These are phyloP conservation scores for Macrocystidia cucumis DNA, from an alignment of 1,284 basidiomycete genomes.

Conservation along the genomic window DNA sequence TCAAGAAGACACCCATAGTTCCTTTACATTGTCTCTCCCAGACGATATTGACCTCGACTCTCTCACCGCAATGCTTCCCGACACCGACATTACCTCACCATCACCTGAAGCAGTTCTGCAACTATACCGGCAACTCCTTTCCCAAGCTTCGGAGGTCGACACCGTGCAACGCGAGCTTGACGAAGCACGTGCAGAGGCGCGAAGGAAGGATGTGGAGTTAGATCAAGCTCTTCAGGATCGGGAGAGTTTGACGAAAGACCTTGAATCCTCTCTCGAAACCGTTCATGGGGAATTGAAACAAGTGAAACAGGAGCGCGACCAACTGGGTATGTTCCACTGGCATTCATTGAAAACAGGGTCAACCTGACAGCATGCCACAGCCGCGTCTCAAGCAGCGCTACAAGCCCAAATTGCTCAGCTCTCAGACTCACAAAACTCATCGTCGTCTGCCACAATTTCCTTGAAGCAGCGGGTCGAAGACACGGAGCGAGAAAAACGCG, in stretches of 20 bases:
- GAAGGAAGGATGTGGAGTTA: conserved; percentile 67
- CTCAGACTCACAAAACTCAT: conserved; percentile 45
- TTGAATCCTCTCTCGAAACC: conserved; percentile 41
- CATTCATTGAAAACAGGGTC: conserved; percentile 7
- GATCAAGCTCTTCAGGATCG: conserved; percentile 74
- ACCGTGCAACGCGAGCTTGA: conserved; percentile 51
- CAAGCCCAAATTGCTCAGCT: conserved; percentile 47
- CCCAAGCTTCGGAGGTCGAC: conserved; percentile 48
- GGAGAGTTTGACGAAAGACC: conserved; percentile 48
- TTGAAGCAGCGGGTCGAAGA: conserved; percentile 59
- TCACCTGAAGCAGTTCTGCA: conserved; percentile 49
- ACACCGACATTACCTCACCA: conserved; percentile 45
- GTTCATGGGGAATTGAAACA: conserved; percentile 45
- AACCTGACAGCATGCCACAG: conserved; percentile 25
- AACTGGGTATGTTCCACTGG: conserved; percentile 46
- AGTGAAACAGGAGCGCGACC: conserved; percentile 52
- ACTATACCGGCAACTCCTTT: conserved; percentile 54
- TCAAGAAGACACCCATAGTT: conserved; percentile 17
- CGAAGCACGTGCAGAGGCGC: conserved; percentile 51
- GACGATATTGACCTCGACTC: conserved; percentile 56
- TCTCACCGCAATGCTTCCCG: conserved; percentile 44
- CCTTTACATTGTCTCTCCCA: conserved; percentile 24
- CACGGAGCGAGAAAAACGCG: conserved; percentile 73
- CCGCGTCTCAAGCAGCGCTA: conserved; percentile 39
- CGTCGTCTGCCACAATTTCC: conserved; percentile 50